phyloP scores from a whole-genome alignment of 768 basidiomycete genomes.

The Ramaria rubella region DNA sequence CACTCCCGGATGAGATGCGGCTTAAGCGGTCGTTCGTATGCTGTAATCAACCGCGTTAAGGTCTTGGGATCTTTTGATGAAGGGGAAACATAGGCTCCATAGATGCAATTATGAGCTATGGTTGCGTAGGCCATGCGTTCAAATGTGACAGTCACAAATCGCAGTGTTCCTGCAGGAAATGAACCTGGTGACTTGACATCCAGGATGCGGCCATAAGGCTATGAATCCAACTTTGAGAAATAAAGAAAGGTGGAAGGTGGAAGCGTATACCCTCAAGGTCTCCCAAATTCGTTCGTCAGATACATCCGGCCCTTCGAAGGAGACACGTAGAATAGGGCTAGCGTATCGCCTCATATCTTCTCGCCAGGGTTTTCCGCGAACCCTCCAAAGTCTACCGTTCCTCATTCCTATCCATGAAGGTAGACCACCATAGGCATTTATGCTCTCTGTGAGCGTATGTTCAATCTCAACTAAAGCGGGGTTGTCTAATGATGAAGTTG shows the following conservation, averaged over 20 bases:
- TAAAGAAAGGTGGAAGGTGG: neutral
- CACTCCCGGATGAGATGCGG: slow-evolving; percentile 67
- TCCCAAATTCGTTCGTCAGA: slow-evolving; percentile 74
- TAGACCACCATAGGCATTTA: slow-evolving; percentile 45
- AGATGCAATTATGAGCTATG: slow-evolving; percentile 75
- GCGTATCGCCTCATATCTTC: slow-evolving; percentile 90
- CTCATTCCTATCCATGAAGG: slow-evolving; percentile 56
- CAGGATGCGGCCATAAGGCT: slow-evolving; percentile 80
- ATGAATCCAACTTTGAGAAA: slow-evolving; percentile 9
- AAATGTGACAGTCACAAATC: slow-evolving; percentile 61
- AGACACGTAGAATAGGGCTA: slow-evolving; percentile 61
- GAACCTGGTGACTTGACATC: slow-evolving; percentile 57
- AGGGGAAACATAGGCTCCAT: slow-evolving; percentile 41
- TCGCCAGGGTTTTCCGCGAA: slow-evolving; percentile 72
- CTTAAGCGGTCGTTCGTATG: slow-evolving; percentile 60
- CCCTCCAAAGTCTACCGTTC: slow-evolving; percentile 56
- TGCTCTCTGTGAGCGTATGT: slow-evolving; percentile 37
- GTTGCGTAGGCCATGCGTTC: slow-evolving; percentile 59
- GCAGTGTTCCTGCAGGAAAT: slow-evolving; percentile 58
- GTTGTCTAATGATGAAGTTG: slow-evolving; percentile 22
- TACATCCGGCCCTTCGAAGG: slow-evolving; percentile 86
- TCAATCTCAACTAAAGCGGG: slow-evolving; percentile 44
- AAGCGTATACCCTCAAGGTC: slow-evolving; percentile 55
- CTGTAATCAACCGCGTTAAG: slow-evolving; percentile 43
- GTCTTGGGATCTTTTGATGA: slow-evolving; percentile 14